phyloP scores from a whole-genome alignment of 768 basidiomycete genomes.

The Suillus tomentosus region DNA sequence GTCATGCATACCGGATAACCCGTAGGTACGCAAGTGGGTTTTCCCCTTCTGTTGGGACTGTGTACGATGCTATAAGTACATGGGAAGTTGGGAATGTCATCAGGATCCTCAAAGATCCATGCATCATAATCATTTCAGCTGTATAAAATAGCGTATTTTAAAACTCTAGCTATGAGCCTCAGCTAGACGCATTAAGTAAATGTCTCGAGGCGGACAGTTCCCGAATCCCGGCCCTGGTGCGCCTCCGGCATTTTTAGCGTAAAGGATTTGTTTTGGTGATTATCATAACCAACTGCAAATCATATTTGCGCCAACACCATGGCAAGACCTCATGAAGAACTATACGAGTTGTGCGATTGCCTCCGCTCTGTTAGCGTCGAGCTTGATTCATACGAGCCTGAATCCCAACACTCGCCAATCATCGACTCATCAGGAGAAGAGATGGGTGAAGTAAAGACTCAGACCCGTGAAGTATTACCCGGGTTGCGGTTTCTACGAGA shows the following conservation, averaged over 20 bases:
- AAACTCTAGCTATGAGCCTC: too few species aligned
- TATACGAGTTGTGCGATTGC: conserved; percentile 7
- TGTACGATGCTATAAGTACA: too few species aligned
- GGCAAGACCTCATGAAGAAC: conserved; percentile 10
- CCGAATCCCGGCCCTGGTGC: too few species aligned
- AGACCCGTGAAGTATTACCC: conserved; percentile 29
- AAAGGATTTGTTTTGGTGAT: neutral
- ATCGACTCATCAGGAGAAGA: conserved; percentile 35
- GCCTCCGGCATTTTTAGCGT: neutral
- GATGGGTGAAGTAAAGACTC: neutral
- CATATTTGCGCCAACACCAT: neutral
- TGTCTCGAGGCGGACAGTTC: too few species aligned
- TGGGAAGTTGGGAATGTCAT: too few species aligned
- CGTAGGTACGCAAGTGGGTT: too few species aligned
- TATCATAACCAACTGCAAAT: neutral
- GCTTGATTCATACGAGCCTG: conserved; percentile 28
- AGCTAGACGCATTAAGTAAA: too few species aligned
- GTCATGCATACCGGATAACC: neutral
- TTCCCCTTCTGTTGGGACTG: too few species aligned
- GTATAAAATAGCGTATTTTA: too few species aligned
- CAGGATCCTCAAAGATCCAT: too few species aligned
- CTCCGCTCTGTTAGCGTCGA: conserved; percentile 28
- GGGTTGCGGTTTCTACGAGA: conserved; percentile 45
- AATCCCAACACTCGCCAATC: conserved; percentile 32
- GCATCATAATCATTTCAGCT: too few species aligned